phyloP scores from a whole-genome alignment of 169 alveolate genomes.

The Eimeria maxima region DNA sequence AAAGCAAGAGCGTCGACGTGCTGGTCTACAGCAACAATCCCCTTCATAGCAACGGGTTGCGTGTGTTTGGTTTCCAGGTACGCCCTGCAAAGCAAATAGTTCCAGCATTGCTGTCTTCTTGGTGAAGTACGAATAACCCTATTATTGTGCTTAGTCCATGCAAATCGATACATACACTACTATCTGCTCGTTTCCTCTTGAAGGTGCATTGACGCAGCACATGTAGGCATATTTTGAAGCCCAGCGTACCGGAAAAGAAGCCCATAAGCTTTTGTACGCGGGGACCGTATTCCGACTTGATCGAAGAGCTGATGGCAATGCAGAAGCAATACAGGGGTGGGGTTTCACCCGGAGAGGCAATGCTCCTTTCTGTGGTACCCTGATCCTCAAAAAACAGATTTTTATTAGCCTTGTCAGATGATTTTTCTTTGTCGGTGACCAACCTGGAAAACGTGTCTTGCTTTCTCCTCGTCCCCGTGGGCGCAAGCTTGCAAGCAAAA shows the following conservation, averaged over 20 bases:
- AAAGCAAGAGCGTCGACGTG: constrained; percentile 54
- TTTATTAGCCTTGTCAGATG: not conserved
- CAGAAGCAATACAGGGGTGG: not conserved
- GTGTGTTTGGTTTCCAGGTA: constrained; percentile 20
- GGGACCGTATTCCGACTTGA: constrained; percentile 28
- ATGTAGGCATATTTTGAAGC: not conserved
- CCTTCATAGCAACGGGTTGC: not conserved
- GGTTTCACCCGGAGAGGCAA: not conserved
- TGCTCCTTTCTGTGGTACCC: not conserved
- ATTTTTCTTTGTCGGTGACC: not conserved
- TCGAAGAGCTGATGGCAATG: constrained; percentile 45
- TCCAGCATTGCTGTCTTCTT: not conserved
- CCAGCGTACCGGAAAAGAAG: constrained; percentile 61
- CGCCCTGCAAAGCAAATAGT: constrained; percentile 37
- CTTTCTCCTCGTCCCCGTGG: constrained; percentile 64
- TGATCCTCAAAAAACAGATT: too few relatives aligned
- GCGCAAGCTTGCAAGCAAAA: constrained; percentile 76
- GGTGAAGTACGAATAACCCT: not conserved
- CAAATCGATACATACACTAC: not conserved
- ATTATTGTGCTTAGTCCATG: not conserved
- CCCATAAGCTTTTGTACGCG: constrained; percentile 56
- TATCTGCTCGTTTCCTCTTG: not conserved
- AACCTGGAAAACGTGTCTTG: constrained; percentile 65
- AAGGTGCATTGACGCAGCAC: not conserved
- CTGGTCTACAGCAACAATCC: constrained; percentile 36